A percentile compares a stretch with the other conserved stretches of the same genome.
phyloP scores from a whole-genome alignment of 169 alveolate species.

The Besnoitia besnoiti region DNA sequence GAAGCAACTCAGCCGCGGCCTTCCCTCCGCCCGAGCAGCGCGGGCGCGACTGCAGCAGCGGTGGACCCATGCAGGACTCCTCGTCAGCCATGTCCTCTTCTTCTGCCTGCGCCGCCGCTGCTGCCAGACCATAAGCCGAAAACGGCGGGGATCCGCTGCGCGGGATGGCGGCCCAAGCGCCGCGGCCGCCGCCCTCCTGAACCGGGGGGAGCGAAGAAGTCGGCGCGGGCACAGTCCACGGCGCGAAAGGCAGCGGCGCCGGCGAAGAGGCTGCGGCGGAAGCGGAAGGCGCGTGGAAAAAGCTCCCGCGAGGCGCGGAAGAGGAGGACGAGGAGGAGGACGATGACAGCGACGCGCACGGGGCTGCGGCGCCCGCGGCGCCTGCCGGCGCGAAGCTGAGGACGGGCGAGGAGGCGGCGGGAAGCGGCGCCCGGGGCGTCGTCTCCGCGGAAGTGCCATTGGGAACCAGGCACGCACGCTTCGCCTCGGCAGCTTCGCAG shows the following conservation, averaged over 20 bases:
- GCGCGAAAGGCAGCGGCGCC: no score
- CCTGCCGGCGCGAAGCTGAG: neutral
- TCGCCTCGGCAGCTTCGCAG: no score
- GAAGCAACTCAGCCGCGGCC: neutral
- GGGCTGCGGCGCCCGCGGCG: neutral
- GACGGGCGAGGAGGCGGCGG: neutral
- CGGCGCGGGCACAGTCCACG: no score
- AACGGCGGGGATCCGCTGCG: no score
- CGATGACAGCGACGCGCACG: neutral
- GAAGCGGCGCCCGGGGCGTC: neutral
- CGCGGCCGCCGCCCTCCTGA: no score
- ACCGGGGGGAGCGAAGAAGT: no score
- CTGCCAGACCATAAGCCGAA: no score
- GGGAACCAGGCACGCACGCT: no score
- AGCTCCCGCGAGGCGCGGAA: neutral
- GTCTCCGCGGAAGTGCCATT: neutral
- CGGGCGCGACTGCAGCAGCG: neutral
- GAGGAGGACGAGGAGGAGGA: neutral
- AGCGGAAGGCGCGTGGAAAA: neutral
- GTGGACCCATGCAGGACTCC: neutral
- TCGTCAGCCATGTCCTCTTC: no score
- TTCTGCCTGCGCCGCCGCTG: no score
- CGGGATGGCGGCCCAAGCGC: no score
- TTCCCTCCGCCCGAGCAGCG: neutral
- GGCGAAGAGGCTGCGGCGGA: neutral